These are phyloP conservation scores for Picochlorum sp. DNA, from an alignment of 139 green algal genomes.

Conservation along the genomic window DNA sequence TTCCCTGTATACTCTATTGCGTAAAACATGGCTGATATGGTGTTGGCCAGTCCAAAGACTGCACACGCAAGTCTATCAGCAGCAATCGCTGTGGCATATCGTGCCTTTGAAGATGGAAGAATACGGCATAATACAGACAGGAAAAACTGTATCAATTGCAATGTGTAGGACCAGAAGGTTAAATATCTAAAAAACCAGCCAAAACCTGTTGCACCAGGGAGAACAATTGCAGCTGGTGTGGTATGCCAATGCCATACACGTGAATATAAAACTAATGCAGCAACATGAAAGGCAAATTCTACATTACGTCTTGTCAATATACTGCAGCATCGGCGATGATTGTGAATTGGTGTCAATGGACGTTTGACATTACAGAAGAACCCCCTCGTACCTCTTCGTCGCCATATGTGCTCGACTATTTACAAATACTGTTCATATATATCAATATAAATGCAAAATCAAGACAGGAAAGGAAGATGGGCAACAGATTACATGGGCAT, in stretches of 20 bases:
- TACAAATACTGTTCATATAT: too few species aligned
- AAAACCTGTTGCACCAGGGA: constrained; percentile 57
- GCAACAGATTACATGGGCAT: too few species aligned
- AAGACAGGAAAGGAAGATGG: too few species aligned
- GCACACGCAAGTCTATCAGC: constrained; percentile 55
- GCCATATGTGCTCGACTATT: too few species aligned
- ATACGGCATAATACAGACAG: constrained; percentile 31
- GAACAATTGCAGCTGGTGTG: constrained; percentile 30
- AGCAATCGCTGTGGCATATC: constrained; percentile 12
- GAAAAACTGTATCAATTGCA: constrained; percentile 48
- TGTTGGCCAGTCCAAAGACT: constrained; percentile 56
- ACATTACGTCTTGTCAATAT: constrained; percentile 21
- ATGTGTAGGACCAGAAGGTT: constrained; percentile 63
- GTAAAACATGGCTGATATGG: constrained; percentile 61
- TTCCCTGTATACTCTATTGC: constrained; percentile 44
- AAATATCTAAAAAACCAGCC: constrained; percentile 76
- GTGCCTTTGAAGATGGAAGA: constrained; percentile 18
- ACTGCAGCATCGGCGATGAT: constrained; percentile 6
- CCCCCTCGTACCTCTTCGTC: background rate
- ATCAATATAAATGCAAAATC: too few species aligned
- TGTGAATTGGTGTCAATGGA: background rate
- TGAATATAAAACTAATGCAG: constrained; percentile 25
- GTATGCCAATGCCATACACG: constrained; percentile 60
- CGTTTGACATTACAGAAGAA: background rate
- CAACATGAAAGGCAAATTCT: constrained; percentile 33